Evolutionary conservation across 2,329 filamentous ascomycete genomes (phyloP).

Genomic region (Cucurbitaria berberidis): DNA sequence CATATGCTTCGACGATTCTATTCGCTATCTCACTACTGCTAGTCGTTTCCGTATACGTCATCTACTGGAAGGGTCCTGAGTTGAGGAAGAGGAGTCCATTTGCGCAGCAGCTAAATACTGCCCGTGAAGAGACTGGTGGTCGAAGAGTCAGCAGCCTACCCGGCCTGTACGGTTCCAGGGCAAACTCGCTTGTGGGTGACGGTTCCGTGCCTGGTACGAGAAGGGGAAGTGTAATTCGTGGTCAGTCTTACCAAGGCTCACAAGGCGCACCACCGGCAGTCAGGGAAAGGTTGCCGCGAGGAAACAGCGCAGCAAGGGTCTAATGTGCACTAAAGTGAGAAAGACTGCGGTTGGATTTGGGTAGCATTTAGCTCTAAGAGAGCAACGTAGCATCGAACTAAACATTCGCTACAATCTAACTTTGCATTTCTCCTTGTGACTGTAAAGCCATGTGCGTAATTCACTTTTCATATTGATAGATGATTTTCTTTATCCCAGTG

Average conservation of each 20-base stretch:
- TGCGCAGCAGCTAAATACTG: slow-evolving; percentile 54
- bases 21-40: slow-evolving; percentile 57
- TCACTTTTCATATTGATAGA: too few species aligned
- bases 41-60: slow-evolving; percentile 53
- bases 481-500: too few species aligned
- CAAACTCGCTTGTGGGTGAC: slow-evolving; percentile 34
- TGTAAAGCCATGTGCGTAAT: too few species aligned
- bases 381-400: background rate
- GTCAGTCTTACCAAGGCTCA: slow-evolving; percentile 14
- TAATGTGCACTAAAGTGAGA: background rate
- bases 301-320: slow-evolving; percentile 4
- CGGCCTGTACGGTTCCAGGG: slow-evolving; percentile 38
- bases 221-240: slow-evolving; percentile 40
- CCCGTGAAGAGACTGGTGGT: slow-evolving; percentile 41
- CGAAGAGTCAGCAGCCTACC: slow-evolving; percentile 41
- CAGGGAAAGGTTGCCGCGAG: slow-evolving; percentile 11
- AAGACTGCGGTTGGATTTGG: background rate
- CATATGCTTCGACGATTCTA: slow-evolving; percentile 64
- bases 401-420: background rate
- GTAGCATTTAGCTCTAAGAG: background rate
- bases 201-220: slow-evolving; percentile 27
- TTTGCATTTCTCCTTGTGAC: background rate
- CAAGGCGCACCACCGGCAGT: slow-evolving; percentile 14
- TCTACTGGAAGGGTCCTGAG: slow-evolving; percentile 61
- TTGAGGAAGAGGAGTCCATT: slow-evolving; percentile 62